Percentiles rank a stretch among this genome's conserved stretches.
Conservation (phyloP, 176 grass and related monocot genomes). For the Saccharum officinarum region DNA sequence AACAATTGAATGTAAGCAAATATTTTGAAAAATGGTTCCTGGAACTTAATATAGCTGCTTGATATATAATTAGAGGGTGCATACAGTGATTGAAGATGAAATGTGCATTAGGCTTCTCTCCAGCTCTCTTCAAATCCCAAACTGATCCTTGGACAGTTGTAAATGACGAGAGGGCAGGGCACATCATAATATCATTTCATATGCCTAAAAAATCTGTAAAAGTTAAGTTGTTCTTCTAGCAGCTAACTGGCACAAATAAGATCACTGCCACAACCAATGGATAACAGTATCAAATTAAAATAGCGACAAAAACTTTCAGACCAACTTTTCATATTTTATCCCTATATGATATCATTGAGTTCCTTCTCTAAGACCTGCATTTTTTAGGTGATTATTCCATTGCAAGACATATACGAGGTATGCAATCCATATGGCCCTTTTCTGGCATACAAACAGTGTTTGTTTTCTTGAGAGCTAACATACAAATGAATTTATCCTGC, state of each 20-base stretch:
- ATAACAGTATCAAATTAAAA: conserved; percentile 13
- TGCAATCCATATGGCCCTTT: conserved; percentile 22
- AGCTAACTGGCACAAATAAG: background rate
- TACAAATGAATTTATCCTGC: conserved; percentile 25
- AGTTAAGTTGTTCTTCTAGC: background rate
- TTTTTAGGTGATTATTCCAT: conserved; percentile 83
- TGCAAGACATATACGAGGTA: conserved; percentile 94
- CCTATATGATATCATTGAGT: conserved; percentile 9
- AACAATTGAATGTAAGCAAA: conserved; percentile 83
- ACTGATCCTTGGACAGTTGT: conserved; percentile 16
- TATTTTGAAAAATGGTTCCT: conserved; percentile 14
- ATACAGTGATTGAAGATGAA: conserved; percentile 6
- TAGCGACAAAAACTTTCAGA: conserved; percentile 14
- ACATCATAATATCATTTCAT: conserved; percentile 3
- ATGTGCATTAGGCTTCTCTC: conserved; percentile 2
- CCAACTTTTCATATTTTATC: conserved; percentile 19
- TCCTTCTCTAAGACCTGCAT: conserved; percentile 30
- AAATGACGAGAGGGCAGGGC: conserved; percentile 15
- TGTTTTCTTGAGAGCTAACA: conserved; percentile 32
- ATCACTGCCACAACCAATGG: conserved; percentile 3
- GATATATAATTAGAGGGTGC: background rate
- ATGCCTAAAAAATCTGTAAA: conserved; percentile 1
- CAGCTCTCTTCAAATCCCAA: conserved; percentile 8
- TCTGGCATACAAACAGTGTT: conserved; percentile 5
- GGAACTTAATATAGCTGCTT: conserved; percentile 13